phyloP scores from a whole-genome alignment of 2,329 filamentous ascomycete genomes.

The Chalaropsis thielavioides region DNA sequence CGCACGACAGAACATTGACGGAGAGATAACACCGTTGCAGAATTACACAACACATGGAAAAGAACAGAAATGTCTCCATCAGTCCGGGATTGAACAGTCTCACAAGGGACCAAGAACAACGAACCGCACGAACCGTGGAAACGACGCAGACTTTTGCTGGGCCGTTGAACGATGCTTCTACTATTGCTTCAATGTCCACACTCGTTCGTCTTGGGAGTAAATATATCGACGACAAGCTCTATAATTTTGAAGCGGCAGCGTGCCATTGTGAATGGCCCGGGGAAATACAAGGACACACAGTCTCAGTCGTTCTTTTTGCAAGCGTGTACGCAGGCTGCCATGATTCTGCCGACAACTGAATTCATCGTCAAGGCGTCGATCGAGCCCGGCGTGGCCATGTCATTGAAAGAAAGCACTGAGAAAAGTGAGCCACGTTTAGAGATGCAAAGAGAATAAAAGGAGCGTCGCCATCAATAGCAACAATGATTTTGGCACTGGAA shows the following conservation, averaged over 20 bases:
- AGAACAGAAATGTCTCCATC: conserved; percentile 16
- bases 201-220: conserved; percentile 34
- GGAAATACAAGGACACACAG: neutral
- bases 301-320: too few relatives aligned
- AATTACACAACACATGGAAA: neutral
- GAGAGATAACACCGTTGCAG: too few relatives aligned
- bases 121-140: conserved; percentile 17
- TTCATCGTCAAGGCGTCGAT: neutral
- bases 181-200: conserved; percentile 58
- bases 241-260: conserved; percentile 17
- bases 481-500: neutral
- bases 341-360: neutral
- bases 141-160: conserved; percentile 17
- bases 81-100: conserved; percentile 11
- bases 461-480: neutral
- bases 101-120: conserved; percentile 11
- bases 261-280: neutral
- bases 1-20: too few relatives aligned
- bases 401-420: neutral
- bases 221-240: conserved; percentile 17
- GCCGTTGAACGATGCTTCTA: conserved; percentile 24
- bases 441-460: neutral
- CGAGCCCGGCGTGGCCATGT: neutral
- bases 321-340: too few relatives aligned
- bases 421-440: neutral